A percentile compares a stretch with the other conserved stretches of the same genome.
These are phyloP conservation scores for Pisolithus microcarpus DNA, from an alignment of 768 basidiomycete genomes.

Conservation along the genomic window DNA sequence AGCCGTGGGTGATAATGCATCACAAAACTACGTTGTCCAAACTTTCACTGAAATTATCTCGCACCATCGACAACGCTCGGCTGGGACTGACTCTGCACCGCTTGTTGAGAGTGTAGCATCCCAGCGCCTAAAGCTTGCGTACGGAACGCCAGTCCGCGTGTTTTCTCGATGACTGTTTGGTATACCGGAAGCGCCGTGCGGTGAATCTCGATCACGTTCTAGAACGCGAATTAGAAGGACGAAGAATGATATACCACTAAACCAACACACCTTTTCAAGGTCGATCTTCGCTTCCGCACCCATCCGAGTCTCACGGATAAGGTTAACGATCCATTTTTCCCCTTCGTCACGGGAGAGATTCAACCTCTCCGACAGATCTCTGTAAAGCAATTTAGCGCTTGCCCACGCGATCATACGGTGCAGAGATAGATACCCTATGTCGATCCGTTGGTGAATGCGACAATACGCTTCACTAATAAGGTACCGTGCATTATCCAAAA, in stretches of 20 bases:
- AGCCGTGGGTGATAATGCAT: no score
- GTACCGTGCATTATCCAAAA: slow-evolving; percentile 94
- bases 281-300: slow-evolving; percentile 97
- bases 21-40: no score
- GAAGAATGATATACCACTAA: background rate
- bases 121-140: slow-evolving; percentile 87
- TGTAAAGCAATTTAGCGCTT: slow-evolving; percentile 21
- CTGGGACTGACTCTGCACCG: slow-evolving; percentile 24
- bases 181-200: slow-evolving; percentile 85
- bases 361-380: slow-evolving; percentile 87
- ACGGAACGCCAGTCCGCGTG: slow-evolving; percentile 82
- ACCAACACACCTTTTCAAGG: slow-evolving; percentile 72
- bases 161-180: slow-evolving; percentile 93
- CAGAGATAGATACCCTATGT: slow-evolving; percentile 57
- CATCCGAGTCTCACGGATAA: slow-evolving; percentile 95
- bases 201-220: slow-evolving; percentile 97
- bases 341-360: slow-evolving; percentile 94
- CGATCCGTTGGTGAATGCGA: slow-evolving; percentile 89
- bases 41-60: slow-evolving; percentile 7
- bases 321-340: slow-evolving; percentile 99
- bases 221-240: slow-evolving; percentile 9
- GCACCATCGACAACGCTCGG: slow-evolving; percentile 21
- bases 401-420: background rate
- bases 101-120: slow-evolving; percentile 37
- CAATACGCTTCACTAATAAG: slow-evolving; percentile 97